Conservation (phyloP, 73 alveolate genomes). For the Paramecium pentaurelia region DNA sequence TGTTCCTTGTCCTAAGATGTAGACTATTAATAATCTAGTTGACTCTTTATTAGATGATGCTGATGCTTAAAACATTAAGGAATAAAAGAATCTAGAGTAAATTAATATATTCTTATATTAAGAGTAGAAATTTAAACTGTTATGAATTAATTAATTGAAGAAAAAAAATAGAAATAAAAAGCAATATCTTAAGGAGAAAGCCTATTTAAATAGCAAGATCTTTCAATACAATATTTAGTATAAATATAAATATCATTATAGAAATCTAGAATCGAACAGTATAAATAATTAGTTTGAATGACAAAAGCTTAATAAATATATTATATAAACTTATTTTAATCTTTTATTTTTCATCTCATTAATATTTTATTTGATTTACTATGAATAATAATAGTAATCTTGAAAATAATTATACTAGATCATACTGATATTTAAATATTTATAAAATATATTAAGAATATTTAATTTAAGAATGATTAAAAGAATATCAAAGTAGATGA, state of each 20-base stretch:
- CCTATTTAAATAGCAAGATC: neutral
- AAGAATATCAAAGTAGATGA: neutral
- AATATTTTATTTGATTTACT: neutral
- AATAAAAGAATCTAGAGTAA: neutral
- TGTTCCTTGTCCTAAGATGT: neutral
- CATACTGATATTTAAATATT: too few relatives aligned
- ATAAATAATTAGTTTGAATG: neutral
- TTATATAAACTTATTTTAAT: neutral
- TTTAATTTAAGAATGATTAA: neutral
- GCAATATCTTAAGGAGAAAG: neutral
- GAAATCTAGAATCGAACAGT: neutral
- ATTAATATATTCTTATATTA: neutral
- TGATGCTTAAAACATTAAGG: neutral
- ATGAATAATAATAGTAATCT: too few relatives aligned
- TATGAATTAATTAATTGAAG: slow-evolving; percentile 17
- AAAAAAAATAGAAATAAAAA: slow-evolving; percentile 15
- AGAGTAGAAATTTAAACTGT: slow-evolving; percentile 18
- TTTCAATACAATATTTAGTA: slow-evolving; percentile 1
- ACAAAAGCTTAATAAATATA: neutral
- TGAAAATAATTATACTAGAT: too few relatives aligned
- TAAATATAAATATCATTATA: neutral
- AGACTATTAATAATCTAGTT: neutral
- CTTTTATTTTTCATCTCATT: neutral
- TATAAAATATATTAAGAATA: neutral
- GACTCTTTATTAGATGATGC: neutral